Evolutionary conservation across 1,284 basidiomycete species (phyloP), one percentile per base, ranked within the genome.

Genomic region (Heliocybe sulcata): DNA sequence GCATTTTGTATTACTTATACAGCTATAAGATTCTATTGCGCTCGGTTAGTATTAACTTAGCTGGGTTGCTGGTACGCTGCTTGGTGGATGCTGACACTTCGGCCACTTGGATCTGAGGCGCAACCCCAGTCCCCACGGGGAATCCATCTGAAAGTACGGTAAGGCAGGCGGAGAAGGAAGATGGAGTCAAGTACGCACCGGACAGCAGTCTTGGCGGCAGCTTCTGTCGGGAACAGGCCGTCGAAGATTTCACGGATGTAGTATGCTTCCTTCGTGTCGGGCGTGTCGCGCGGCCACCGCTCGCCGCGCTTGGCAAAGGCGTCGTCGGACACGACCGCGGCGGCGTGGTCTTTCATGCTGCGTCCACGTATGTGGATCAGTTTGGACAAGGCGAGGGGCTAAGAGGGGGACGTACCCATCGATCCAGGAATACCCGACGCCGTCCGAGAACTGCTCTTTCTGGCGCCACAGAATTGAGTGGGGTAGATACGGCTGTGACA

Each of bases 361-460:
- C 52, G 57, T 51, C 53, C 14, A 49, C 25, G 45, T 11, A 20
- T 19, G 19, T 11, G 11, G n/a, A 10, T 47, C 23, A 47, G n/a
- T 47, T 8, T 10, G 45, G 50, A 47, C 9, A 9, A 9, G 23
- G 20, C n/a, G 26, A 29, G 22, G 27, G 35, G 19, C 35, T 14
- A 33, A 2, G 35, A 29, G 52, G n/a, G 20, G 29, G 14, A 63
- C 79, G 51, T 66, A 90, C 83, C 95, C 94, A 66, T 99, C 97
- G 67, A 99, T 99, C 97, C 97, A 99, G 48, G 93, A 97, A 75
- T 99, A 99, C 26, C 97, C 97, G 56, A 99, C 97, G 58, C 97
- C 97, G 68, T 99, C 97, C 11, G 94, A 97, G 77, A 99, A 99
- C 67, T 98, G 95, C 72, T 99, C 97, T 72, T 99, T 99, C 71